Evolutionary conservation across 768 basidiomycete genomes (phyloP).

Genomic region (Lactarius trivialis): DNA sequence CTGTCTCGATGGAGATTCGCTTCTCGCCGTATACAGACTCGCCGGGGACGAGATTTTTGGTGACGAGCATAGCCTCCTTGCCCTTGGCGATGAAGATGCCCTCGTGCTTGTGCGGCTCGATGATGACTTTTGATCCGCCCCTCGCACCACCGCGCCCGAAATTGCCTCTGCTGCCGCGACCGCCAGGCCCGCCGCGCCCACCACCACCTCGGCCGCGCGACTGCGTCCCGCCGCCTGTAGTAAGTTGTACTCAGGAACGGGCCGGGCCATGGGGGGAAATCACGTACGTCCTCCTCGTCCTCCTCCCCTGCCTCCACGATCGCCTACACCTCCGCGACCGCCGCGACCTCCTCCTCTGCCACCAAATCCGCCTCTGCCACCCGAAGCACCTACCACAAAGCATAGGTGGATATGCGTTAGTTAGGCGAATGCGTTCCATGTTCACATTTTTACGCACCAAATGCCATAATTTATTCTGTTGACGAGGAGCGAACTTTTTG

Average conservation of each 20-base stretch:
- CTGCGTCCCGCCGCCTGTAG: conserved; percentile 27
- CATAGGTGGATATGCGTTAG: not conserved
- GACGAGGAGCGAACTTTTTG: not conserved
- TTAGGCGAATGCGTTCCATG: not conserved
- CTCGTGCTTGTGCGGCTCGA: conserved; percentile 92
- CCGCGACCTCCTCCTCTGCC: conserved; percentile 27
- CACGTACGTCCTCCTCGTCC: conserved; percentile 23
- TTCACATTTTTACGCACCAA: conserved; percentile 24
- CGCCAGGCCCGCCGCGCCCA: conserved; percentile 45
- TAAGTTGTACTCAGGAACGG: not conserved
- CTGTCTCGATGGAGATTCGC: conserved; percentile 79
- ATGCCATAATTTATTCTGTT: conserved; percentile 28
- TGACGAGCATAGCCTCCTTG: conserved; percentile 95
- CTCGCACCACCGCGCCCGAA: conserved; percentile 70
- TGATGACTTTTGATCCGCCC: conserved; percentile 82
- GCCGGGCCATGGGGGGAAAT: conserved; percentile 6
- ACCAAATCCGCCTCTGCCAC: conserved; percentile 59
- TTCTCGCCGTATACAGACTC: conserved; percentile 99
- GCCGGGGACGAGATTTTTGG: conserved; percentile 95
- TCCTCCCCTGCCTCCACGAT: conserved; percentile 33
- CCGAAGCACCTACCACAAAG: conserved; percentile 45
- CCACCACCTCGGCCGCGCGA: conserved; percentile 29
- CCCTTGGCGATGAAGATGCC: conserved; percentile 97
- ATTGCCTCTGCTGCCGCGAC: conserved; percentile 48
- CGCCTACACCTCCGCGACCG: conserved; percentile 31